A percentile compares a stretch with the other conserved stretches of the same genome.
Evolutionary conservation across 345 rosid species (phyloP).

Genomic region (Isatis tinctoria): DNA sequence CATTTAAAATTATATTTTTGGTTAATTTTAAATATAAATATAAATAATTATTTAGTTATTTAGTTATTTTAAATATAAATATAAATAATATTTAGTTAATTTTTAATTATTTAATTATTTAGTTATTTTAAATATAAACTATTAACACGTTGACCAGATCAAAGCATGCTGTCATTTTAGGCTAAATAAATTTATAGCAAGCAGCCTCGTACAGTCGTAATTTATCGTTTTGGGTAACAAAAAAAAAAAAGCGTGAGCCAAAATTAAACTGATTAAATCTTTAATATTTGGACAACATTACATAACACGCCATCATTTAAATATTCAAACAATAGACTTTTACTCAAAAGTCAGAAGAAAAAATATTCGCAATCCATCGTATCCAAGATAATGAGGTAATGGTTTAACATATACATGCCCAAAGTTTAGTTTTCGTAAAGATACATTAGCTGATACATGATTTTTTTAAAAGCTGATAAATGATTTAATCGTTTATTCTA

Average conservation of each 20-base stretch:
- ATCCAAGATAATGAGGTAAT: too few species aligned
- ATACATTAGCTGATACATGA: neutral
- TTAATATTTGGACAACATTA: neutral
- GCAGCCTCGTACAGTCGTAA: constrained; percentile 1
- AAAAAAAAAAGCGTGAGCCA: too few species aligned
- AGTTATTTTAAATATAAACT: too few species aligned
- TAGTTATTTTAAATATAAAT: too few species aligned
- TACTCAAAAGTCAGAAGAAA: neutral
- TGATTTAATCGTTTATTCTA: too few species aligned
- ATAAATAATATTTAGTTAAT: too few species aligned
- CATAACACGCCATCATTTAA: neutral
- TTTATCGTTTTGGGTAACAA: neutral
- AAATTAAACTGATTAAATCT: too few species aligned
- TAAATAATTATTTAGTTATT: too few species aligned
- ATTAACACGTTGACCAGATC: neutral
- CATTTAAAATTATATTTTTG: too few species aligned
- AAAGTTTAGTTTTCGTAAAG: neutral
- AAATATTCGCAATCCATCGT: neutral
- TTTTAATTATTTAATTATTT: too few species aligned
- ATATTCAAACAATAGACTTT: neutral
- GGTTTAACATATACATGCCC: neutral
- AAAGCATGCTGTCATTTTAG: neutral
- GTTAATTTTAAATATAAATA: too few species aligned
- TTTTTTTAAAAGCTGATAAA: neutral
- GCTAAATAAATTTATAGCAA: neutral